Base-by-base conservation (phyloP, 768 basidiomycete genomes). In the Tricholoma hemisulphureum region DNA sequence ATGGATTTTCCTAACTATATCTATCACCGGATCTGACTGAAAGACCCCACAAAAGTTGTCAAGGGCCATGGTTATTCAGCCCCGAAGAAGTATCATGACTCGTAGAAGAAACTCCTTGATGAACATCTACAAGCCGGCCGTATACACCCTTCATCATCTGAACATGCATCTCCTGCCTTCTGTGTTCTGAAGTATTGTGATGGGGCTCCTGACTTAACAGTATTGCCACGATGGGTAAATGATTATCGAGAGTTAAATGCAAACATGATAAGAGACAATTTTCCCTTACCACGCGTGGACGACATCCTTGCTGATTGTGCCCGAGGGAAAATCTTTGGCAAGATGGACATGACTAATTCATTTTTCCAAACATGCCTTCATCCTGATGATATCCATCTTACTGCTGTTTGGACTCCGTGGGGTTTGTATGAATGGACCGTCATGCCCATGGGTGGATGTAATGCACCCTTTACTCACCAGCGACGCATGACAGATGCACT, bases 101-200 rank as follows among this genome's bases (percentile, higher is more conserved):
- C 67, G 0, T 76, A 71, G 72, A 54, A 65, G 14, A 63, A 46
- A 9, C 57, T 79, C 0, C 60, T 77, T 4, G 34, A 72, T 10
- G 61, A 71, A 35, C 75, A 76, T 45, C 56, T 76, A 1, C 61
- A 45, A 5, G 71, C 71, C 0, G 73, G 76, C 0, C 43, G 64
- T 0, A 61, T 78, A 0, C 54, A 61, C 0, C 66, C 68, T 1
- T 77, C 74, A 1, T 66, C 65, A 0, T 70, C 68, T 0, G 72
- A 69, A 52, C 3, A 48, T 23, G 21, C 45, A 14, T 55, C 55
- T 11, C 55, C 45, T 11, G 55, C 55, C 18, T 56, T 56, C 35
- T 56, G 55, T 50, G 48, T 50, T 2, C 55, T 34, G 2, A 50
- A 56, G 32, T 49, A 39, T 48, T 26, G 20, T 21, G 43, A 21